Evolutionary conservation across 176 grass and related monocot species (phyloP), one percentile per base, ranked within the genome.

Genomic region (Chrysopogon serrulatus): DNA sequence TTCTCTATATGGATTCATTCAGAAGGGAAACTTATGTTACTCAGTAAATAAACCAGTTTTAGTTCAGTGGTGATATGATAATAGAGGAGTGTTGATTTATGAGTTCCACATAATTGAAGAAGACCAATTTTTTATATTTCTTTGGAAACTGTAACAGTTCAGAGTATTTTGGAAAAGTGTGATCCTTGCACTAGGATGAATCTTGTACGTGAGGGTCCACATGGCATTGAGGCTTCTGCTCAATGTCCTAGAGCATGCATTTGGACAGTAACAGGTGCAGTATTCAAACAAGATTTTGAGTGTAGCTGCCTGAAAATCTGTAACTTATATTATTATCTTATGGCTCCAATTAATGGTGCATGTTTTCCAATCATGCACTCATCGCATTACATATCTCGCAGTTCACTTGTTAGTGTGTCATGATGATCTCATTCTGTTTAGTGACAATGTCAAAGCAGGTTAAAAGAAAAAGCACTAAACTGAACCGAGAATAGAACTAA

Each of bases 311-410:
- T 74, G 30, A 70, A 70, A 70, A 85, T 16, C n/a, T 42, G 41
- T 49, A 78, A 78, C 57, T 76, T 80, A 11, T 68, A 36, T 65
- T 59, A 73, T 54, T n/a, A 66, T 79, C 23, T 83, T 79, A 24
- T 73, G 67, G 11, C 12, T 39, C 36, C 33, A 76, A 76, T 32
- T 64, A 23, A 4, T 37, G 3, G 54, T 79, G 34, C 19, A 56
- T 77, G 21, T 71, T 77, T 86, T 42, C 73, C 33, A 28, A 33
- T 63, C 27, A 82, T 12, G 48, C 43, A 21, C 61, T 60, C 53
- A 6, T 65, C 53, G 39, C 43, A 54, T 44, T 35, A 71, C 54
- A 73, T 53, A 57, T 73, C 36, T 65, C 14, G 45, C 35, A 45
- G 44, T 54, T 77, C 39, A 82, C 28, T 44, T 85, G 6, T 51